Percentiles rank a stretch among this genome's conserved stretches.
phyloP scores from a whole-genome alignment of 2,329 filamentous ascomycete genomes.

The Trichoderma endophyticum region DNA sequence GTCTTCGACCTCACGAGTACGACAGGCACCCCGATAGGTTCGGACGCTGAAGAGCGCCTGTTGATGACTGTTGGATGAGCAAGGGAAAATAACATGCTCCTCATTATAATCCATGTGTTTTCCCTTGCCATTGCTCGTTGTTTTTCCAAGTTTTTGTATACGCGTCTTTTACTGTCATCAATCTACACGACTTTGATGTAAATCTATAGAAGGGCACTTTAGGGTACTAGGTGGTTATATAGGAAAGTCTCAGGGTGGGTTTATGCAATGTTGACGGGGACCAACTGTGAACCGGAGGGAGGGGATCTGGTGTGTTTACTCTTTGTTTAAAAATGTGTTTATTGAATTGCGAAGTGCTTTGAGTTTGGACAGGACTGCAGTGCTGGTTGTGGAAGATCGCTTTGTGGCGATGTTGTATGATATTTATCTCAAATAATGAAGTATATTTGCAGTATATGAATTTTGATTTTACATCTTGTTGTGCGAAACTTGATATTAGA shows the following conservation, averaged over 20 bases:
- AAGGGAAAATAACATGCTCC: background rate
- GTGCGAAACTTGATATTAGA: background rate
- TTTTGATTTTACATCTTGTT: background rate
- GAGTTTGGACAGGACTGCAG: background rate
- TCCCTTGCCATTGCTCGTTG: background rate
- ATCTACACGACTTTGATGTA: background rate
- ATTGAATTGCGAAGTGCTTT: background rate
- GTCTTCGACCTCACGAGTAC: conserved; percentile 45
- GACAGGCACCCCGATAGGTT: conserved; percentile 45
- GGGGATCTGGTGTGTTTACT: background rate
- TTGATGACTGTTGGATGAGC: background rate
- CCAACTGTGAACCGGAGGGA: background rate
- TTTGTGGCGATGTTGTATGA: background rate
- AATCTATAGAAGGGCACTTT: background rate
- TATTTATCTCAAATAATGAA: background rate
- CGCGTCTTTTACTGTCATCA: background rate
- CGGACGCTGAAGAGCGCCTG: conserved; percentile 35
- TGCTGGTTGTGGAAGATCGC: background rate
- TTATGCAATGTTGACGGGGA: background rate
- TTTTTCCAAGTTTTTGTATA: background rate
- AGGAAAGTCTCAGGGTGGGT: background rate
- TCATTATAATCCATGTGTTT: background rate
- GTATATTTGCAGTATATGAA: background rate
- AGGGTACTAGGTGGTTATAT: background rate
- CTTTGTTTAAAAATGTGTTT: background rate